These are phyloP conservation scores for Eleusine coracana DNA, from an alignment of 176 grass and related monocot genomes.

Conservation along the genomic window DNA sequence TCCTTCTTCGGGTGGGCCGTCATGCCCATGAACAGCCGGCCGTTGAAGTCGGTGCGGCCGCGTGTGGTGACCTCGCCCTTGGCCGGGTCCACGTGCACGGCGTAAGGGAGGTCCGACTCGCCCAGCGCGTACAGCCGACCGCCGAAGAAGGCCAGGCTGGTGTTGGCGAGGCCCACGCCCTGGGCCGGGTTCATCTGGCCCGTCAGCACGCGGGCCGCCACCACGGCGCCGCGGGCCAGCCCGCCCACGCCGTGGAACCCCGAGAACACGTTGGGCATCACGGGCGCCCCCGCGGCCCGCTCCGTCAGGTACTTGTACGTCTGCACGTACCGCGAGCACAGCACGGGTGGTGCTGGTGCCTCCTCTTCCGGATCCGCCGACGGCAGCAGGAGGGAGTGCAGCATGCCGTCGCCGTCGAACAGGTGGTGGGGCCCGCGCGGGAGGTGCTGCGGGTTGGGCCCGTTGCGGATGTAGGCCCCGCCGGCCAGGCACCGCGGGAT, in stretches of 20 bases:
- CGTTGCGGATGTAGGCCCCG: constrained; percentile 94
- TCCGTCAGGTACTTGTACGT: constrained; percentile 94
- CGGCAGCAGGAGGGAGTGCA: constrained; percentile 88
- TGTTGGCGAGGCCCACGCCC: constrained; percentile 81
- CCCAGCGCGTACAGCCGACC: constrained; percentile 81
- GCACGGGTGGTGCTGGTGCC: constrained; percentile 45
- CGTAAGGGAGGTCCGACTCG: constrained; percentile 85
- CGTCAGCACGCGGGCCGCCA: constrained; percentile 75
- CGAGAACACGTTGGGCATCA: constrained; percentile 75
- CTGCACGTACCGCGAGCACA: constrained; percentile 93
- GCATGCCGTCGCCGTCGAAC: constrained; percentile 97
- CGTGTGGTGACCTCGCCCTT: constrained; percentile 67
- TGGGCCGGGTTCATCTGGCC: constrained; percentile 80
- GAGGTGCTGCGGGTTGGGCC: constrained; percentile 89
- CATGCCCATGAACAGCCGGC: constrained; percentile 70
- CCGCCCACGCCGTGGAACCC: constrained; percentile 78
- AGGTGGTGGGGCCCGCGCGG: constrained; percentile 84
- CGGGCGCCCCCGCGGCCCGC: constrained; percentile 65
- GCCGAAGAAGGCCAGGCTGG: constrained; percentile 79
- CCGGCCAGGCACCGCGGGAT: constrained; percentile 83
- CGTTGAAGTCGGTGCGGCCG: constrained; percentile 70
- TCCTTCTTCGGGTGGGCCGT: constrained; percentile 95
- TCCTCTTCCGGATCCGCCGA: not conserved
- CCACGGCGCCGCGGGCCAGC: constrained; percentile 66
- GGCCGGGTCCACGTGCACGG: constrained; percentile 54